A percentile compares a stretch with the other conserved stretches of the same genome.
phyloP scores from a whole-genome alignment of 192 early-diverging fungal genomes.

The Coemansia umbellata region DNA sequence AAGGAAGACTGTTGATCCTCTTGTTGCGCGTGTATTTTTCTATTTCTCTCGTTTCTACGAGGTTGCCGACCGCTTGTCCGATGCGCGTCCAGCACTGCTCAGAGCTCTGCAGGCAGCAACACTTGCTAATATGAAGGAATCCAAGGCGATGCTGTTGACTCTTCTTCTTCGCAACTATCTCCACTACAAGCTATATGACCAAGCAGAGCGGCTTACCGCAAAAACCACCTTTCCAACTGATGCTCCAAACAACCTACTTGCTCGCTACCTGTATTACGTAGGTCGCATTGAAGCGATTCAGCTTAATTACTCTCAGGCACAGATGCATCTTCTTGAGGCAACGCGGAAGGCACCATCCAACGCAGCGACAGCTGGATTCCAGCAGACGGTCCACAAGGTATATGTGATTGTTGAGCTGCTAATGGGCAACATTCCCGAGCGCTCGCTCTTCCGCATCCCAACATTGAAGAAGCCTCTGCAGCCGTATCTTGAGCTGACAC shows the following conservation, averaged over 20 bases:
- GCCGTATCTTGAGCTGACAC: constrained; percentile 94
- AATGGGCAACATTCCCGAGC: constrained; percentile 98
- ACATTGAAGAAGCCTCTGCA: constrained; percentile 76
- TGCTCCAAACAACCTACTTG: constrained; percentile 90
- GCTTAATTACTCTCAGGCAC: constrained; percentile 92
- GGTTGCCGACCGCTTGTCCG: constrained; percentile 62
- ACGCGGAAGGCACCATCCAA: constrained; percentile 93
- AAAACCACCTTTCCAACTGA: constrained; percentile 88
- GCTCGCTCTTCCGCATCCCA: constrained; percentile 87
- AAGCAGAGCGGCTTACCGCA: constrained; percentile 93
- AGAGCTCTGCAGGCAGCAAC: constrained; percentile 88
- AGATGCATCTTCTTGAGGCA: constrained; percentile 84
- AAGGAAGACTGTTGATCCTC: constrained; percentile 85
- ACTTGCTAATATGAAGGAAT: constrained; percentile 84
- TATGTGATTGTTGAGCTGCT: constrained; percentile 95
- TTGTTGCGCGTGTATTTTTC: constrained; percentile 88
- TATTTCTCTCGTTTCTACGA: constrained; percentile 93
- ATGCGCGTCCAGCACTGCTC: constrained; percentile 73
- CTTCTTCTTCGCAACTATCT: constrained; percentile 90
- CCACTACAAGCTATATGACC: constrained; percentile 92
- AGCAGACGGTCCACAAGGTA: constrained; percentile 93
- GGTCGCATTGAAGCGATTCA: constrained; percentile 97
- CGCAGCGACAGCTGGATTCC: constrained; percentile 86
- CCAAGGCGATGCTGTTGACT: constrained; percentile 84
- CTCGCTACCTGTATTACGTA: constrained; percentile 94